Evolutionary conservation across 2,329 filamentous ascomycete genomes (phyloP).

Genomic region (Fusarium tanahbumbuense): DNA sequence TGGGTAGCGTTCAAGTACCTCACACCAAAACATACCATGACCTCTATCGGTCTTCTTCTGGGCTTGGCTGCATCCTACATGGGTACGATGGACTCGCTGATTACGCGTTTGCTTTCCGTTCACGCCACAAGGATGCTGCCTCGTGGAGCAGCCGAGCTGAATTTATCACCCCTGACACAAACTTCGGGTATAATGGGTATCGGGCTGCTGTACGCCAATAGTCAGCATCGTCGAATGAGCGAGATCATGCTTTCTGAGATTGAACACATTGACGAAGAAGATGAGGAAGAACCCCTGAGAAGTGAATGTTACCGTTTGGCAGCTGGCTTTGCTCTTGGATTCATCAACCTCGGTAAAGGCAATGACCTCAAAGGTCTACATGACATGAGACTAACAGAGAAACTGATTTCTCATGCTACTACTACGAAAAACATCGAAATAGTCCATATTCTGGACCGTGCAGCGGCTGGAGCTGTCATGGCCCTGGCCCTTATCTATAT

Average conservation of each 20-base stretch:
- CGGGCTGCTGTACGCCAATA: conserved; percentile 91
- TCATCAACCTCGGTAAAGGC: conserved; percentile 94
- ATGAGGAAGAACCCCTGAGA: conserved; percentile 86
- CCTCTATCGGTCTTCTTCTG: conserved; percentile 92
- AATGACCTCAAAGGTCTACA: conserved; percentile 88
- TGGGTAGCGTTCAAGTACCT: conserved; percentile 99
- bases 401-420: conserved; percentile 85
- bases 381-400: conserved; percentile 93
- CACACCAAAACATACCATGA: conserved; percentile 99
- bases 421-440: conserved; percentile 91
- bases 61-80: conserved; percentile 93
- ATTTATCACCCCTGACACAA: conserved; percentile 91
- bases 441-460: conserved; percentile 92
- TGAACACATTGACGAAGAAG: conserved; percentile 81
- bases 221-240: conserved; percentile 97
- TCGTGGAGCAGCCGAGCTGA: conserved; percentile 90
- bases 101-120: conserved; percentile 92
- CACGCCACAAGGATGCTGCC: conserved; percentile 96
- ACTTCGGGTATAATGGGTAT: conserved; percentile 98
- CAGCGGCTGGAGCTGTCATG: conserved; percentile 91
- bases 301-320: conserved; percentile 97
- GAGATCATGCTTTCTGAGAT: conserved; percentile 99
- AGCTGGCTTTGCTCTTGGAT: conserved; percentile 90
- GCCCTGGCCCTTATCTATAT: conserved; percentile 94
- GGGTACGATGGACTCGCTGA: conserved; percentile 96